Conservation (phyloP, 2,329 filamentous ascomycete species). For the Trichoderma sp. region DNA sequence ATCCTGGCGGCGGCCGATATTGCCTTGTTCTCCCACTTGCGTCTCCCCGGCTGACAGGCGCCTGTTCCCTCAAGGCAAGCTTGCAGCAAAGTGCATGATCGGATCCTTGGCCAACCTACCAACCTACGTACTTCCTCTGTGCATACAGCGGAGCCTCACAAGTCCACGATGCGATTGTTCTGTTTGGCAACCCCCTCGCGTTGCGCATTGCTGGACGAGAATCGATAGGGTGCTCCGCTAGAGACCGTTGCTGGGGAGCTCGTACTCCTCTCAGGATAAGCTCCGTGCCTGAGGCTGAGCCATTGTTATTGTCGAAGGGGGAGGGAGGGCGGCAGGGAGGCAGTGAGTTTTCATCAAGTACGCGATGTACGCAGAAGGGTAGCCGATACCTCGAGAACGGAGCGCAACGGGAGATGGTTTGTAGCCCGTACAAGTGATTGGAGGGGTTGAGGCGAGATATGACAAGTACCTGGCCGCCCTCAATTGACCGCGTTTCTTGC, state of each 20-base stretch:
- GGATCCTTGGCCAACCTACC: not conserved
- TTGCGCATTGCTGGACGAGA: not conserved
- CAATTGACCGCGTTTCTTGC: not conserved
- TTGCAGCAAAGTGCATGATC: no score
- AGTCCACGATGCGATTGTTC: not conserved
- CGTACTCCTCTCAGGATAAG: conserved; percentile 12
- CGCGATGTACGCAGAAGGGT: no score
- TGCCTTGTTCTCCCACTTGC: conserved; percentile 6
- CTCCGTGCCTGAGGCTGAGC: conserved; percentile 22
- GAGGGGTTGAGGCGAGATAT: not conserved
- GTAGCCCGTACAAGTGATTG: not conserved
- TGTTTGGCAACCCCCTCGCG: not conserved
- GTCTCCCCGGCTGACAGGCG: not conserved
- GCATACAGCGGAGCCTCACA: not conserved
- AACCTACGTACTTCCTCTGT: not conserved
- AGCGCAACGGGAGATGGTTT: not conserved
- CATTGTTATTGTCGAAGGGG: not conserved
- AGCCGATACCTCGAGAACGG: not conserved
- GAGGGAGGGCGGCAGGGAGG: not conserved
- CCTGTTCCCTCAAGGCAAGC: not conserved
- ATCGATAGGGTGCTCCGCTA: conserved; percentile 5
- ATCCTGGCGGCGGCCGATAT: not conserved
- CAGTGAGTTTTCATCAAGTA: not conserved
- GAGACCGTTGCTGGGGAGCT: conserved; percentile 4
- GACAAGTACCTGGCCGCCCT: conserved; percentile 1